Conservation (phyloP, 148 eudicot species). For the Rhododendron henanense region DNA sequence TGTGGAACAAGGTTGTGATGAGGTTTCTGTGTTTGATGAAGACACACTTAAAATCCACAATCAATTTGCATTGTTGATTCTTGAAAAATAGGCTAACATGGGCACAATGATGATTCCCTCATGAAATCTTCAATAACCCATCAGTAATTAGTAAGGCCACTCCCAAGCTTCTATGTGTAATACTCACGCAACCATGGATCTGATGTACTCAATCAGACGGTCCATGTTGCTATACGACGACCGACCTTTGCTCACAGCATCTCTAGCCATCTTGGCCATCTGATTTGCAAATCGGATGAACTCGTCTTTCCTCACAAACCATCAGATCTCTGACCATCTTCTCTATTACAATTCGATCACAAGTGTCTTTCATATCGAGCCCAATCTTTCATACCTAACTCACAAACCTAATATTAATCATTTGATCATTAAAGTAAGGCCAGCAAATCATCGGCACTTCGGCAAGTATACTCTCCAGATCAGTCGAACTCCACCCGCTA, state of each 20-base stretch:
- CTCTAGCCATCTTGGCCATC: neutral
- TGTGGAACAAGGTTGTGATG: too few species aligned
- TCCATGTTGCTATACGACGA: slow-evolving; percentile 16
- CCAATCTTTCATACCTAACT: too few species aligned
- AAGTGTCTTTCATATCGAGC: too few species aligned
- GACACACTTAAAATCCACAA: neutral
- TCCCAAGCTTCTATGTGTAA: neutral
- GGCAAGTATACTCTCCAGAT: too few species aligned
- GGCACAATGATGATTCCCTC: neutral
- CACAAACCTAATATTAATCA: too few species aligned
- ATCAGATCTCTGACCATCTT: slow-evolving; percentile 16
- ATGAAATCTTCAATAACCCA: too few species aligned
- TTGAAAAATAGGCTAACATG: neutral
- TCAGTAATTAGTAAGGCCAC: too few species aligned
- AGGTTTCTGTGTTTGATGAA: too few species aligned
- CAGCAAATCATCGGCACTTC: too few species aligned
- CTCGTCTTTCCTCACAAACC: slow-evolving; percentile 18
- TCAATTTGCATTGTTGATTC: neutral
- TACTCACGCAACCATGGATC: neutral
- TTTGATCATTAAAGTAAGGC: too few species aligned
- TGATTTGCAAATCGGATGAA: slow-evolving; percentile 1
- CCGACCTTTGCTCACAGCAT: slow-evolving; percentile 16
- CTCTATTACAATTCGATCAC: too few species aligned
- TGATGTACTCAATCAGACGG: slow-evolving; percentile 3
- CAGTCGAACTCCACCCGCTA: too few species aligned